Evolutionary conservation across 2,329 filamentous ascomycete genomes (phyloP), one percentile per base, ranked within the genome.

Genomic region (Ciborinia camelliae): DNA sequence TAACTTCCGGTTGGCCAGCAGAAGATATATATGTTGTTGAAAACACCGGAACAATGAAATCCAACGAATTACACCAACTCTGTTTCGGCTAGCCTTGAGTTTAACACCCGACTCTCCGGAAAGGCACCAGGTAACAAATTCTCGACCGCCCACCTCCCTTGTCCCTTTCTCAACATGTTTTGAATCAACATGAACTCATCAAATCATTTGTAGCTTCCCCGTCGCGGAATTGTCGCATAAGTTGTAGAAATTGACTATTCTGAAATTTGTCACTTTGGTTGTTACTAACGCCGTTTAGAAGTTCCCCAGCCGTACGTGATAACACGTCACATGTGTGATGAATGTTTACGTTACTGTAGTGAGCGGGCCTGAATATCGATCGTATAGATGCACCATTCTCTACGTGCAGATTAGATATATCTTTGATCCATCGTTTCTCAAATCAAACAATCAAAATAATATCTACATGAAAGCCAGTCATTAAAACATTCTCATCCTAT

Each of bases 161-260:
- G n/a, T n/a, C n/a, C n/a, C n/a, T n/a, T n/a, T n/a, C n/a, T n/a
- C n/a, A n/a, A n/a, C n/a, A n/a, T n/a, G n/a, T n/a, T n/a, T n/a
- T n/a, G n/a, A n/a, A n/a, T n/a, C n/a, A n/a, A n/a, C n/a, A n/a
- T n/a, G n/a, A n/a, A n/a, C n/a, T n/a, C n/a, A n/a, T n/a, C n/a
- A n/a, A n/a, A 69, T 90, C 82, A 47, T 95, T 86, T 57, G 84
- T 83, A 18, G 92, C 86, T 77, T 95, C 87, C 63, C 84, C 81
- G 73, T 91, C 86, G 60, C 89, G 84, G 63, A 95, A 84, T 66
- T 85, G 84, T 35, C 89, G 85, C 91, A 96, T 95, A 53, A 96
- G 79, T 4, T 84, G 81, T 0, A 94, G 77, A 73, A 96, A 96
- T 65, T 85, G 85, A 69, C 90, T 93, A 73, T 92, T 86, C 71